phyloP scores from a whole-genome alignment of 2,329 filamentous ascomycete species.

The Exophiala sideris region DNA sequence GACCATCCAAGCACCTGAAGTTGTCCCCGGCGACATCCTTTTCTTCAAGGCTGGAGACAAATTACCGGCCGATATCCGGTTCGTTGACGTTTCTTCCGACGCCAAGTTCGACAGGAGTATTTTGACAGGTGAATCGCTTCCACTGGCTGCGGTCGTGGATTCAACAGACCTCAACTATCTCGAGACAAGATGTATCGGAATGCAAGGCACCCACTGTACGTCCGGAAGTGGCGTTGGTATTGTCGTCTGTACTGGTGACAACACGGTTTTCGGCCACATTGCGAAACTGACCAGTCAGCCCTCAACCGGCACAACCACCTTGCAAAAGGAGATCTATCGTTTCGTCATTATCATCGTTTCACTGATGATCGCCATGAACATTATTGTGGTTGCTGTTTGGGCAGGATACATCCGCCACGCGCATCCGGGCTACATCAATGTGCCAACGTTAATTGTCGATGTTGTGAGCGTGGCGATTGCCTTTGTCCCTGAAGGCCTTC shows the following conservation, averaged over 20 bases:
- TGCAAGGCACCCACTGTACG: slow-evolving; percentile 77
- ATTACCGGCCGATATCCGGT: slow-evolving; percentile 69
- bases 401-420: slow-evolving; percentile 64
- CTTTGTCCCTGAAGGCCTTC: slow-evolving; percentile 72
- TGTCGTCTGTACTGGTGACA: slow-evolving; percentile 67
- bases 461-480: slow-evolving; percentile 71
- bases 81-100: slow-evolving; percentile 65
- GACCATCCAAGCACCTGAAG: slow-evolving; percentile 53
- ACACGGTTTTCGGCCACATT: slow-evolving; percentile 72
- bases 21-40: slow-evolving; percentile 71
- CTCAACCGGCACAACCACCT: slow-evolving; percentile 63
- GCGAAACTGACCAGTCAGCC: slow-evolving; percentile 69
- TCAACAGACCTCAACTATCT: slow-evolving; percentile 70
- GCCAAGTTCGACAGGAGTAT: slow-evolving; percentile 71
- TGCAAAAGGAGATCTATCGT: slow-evolving; percentile 69
- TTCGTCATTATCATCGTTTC: slow-evolving; percentile 69
- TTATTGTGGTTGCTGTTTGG: slow-evolving; percentile 66
- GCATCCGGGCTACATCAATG: slow-evolving; percentile 68
- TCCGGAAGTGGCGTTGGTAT: slow-evolving; percentile 65
- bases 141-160: slow-evolving; percentile 62
- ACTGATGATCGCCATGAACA: slow-evolving; percentile 51
- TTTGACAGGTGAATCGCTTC: slow-evolving; percentile 66
- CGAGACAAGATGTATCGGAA: slow-evolving; percentile 70
- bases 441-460: slow-evolving; percentile 67
- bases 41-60: slow-evolving; percentile 69